Conservation (phyloP, 169 alveolate species). For the Eimeria falciformis region DNA sequence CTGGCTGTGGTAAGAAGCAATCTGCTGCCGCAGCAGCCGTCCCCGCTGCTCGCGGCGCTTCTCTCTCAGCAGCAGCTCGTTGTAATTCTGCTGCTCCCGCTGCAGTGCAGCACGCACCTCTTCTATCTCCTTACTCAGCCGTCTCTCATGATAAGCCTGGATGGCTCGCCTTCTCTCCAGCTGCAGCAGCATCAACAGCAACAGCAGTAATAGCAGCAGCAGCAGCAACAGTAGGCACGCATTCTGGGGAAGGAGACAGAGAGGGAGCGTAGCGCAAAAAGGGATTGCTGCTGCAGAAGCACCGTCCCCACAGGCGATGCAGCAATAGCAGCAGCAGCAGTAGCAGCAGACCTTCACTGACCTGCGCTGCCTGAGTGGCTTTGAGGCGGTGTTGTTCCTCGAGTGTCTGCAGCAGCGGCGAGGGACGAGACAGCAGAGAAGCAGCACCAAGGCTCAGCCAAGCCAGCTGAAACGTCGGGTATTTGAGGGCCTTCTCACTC, state of each 20-base stretch:
- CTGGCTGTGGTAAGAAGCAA: neutral
- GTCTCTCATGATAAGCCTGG: slow-evolving; percentile 26
- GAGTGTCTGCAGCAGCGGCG: slow-evolving; percentile 41
- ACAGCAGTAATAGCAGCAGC: slow-evolving; percentile 39
- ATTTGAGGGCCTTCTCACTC: neutral
- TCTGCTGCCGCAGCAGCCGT: slow-evolving; percentile 12
- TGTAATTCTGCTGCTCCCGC: slow-evolving; percentile 15
- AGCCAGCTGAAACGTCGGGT: neutral
- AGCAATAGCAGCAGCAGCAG: slow-evolving; percentile 32
- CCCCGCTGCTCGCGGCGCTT: neutral
- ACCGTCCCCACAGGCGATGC: neutral
- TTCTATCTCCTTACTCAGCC: slow-evolving; percentile 17
- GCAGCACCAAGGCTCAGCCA: neutral
- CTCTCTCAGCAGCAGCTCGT: slow-evolving; percentile 5
- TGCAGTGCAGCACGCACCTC: neutral
- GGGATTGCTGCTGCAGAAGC: too few relatives aligned
- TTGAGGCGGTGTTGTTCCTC: slow-evolving; percentile 38
- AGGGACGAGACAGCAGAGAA: slow-evolving; percentile 30
- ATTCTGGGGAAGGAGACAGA: too few relatives aligned
- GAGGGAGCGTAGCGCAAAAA: too few relatives aligned
- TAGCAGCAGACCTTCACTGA: slow-evolving; percentile 4
- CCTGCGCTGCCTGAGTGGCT: slow-evolving; percentile 60
- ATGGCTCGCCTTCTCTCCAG: slow-evolving; percentile 23
- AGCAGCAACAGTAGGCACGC: neutral
- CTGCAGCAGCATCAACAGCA: slow-evolving; percentile 60